Evolutionary conservation across 164 flowering plant species (phyloP), one percentile per base, ranked within the genome.

Genomic region (Nelumbo lutea): DNA sequence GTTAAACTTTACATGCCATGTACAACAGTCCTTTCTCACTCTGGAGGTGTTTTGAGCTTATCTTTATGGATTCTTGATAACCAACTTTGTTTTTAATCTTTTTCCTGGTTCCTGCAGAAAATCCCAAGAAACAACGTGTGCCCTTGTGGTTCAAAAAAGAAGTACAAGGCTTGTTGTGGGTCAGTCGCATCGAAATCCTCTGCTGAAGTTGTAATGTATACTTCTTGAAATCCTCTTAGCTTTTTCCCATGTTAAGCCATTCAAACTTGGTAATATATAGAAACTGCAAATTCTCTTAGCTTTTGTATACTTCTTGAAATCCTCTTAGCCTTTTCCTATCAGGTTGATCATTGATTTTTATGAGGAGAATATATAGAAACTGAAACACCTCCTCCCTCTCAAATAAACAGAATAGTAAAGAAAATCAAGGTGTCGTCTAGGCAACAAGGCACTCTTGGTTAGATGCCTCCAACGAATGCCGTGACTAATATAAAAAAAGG

Each of bases 141-240:
- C 68, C 88, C 96, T 2, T 91, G 98, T 81, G 98, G 97, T 62
- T 94, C 97, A n/a, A 89, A 84, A 76, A 94, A 90, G 85, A 94
- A 94, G 75, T 81, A 86, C 85, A 91, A 94, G 82, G 73, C 84
- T 69, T 91, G 96, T 77, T 91, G 98, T 73, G 93, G 96, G 66
- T 42, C 93, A 70, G 82, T 58, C 58, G 65, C 73, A 9, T 85
- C 80, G 58, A 83, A 64, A 76, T 67, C 87, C 61, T 80, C 86
- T 55, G 6, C 80, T 4, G 83, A 80, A 73, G 51, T 84, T 68
- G 68, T 77, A 60, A 73, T 72, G 93, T 87, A 90, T 78, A 78
- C 66, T 76, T 77, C 76, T 64, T 59, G 56, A 40, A 61, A 61
- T 52, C 55, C 56, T 11, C 11, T 68, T 14, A 51, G 10, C 14